phyloP scores from a whole-genome alignment of 768 basidiomycete genomes.

The Amanita pallidorosea region DNA sequence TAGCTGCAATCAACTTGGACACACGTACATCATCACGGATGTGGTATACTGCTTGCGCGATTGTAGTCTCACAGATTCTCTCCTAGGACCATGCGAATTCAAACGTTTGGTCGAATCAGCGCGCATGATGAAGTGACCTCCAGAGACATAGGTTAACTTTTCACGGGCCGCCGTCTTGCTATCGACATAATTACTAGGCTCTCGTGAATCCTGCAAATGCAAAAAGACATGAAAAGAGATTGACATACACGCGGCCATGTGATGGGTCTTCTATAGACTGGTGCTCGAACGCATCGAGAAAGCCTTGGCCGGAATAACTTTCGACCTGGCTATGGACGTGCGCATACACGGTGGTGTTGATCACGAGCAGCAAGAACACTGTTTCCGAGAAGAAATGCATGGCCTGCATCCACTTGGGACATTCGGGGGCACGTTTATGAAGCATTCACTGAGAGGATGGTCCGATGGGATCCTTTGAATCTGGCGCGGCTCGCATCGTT shows the following conservation, averaged over 20 bases:
- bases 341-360: conserved; percentile 17
- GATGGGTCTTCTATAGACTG: conserved; percentile 50
- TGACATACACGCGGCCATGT: conserved; percentile 49
- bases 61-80: conserved; percentile 46
- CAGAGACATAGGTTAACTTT: conserved; percentile 48
- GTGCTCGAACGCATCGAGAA: conserved; percentile 40
- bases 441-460: not conserved
- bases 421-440: not conserved
- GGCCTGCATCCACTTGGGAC: not conserved
- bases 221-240: not conserved
- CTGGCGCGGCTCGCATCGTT: not conserved
- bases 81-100: conserved; percentile 35
- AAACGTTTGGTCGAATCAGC: conserved; percentile 41
- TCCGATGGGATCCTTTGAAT: not conserved
- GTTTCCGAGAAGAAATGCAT: not conserved
- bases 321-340: conserved; percentile 36
- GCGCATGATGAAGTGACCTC: conserved; percentile 43
- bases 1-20: not conserved
- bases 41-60: conserved; percentile 43
- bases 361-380: conserved; percentile 9
- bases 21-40: conserved; percentile 40
- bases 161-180: conserved; percentile 35
- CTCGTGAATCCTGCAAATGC: not conserved
- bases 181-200: conserved; percentile 31
- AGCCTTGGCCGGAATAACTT: conserved; percentile 33